Percentiles rank a stretch among this genome's conserved stretches.
phyloP scores from a whole-genome alignment of 2,329 filamentous ascomycete species.

The Pseudodiploospora longispora region DNA sequence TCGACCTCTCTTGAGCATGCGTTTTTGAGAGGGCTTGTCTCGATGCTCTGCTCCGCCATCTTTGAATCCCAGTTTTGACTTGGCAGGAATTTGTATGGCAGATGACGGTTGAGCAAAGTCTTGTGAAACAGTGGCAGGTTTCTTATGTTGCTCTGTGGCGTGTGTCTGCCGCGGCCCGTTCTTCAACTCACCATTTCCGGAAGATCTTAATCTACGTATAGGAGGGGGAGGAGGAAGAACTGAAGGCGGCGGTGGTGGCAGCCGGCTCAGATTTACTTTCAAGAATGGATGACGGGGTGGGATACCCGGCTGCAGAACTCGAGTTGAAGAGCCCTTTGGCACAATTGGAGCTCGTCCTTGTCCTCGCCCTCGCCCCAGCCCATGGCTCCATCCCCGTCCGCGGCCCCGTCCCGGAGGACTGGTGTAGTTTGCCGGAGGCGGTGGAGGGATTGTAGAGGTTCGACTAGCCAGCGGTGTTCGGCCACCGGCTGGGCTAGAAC shows the following conservation, averaged over 20 bases:
- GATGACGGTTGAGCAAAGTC: too few relatives aligned
- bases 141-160: too few relatives aligned
- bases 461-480: slow-evolving; percentile 9
- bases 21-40: too few relatives aligned
- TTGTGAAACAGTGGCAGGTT: too few relatives aligned
- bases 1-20: neutral
- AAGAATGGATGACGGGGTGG: neutral
- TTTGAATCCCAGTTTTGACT: too few relatives aligned
- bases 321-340: slow-evolving; percentile 4
- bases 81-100: too few relatives aligned
- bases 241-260: neutral
- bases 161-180: too few relatives aligned
- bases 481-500: slow-evolving; percentile 8
- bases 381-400: slow-evolving; percentile 4
- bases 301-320: slow-evolving; percentile 6
- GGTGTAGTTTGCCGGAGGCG: slow-evolving; percentile 8
- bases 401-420: slow-evolving; percentile 8
- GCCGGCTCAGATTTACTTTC: neutral
- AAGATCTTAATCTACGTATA: too few relatives aligned
- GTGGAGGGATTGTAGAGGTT: slow-evolving; percentile 8
- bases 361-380: slow-evolving; percentile 3
- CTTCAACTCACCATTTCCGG: too few relatives aligned
- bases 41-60: too few relatives aligned
- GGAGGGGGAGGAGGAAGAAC: too few relatives aligned
- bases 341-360: slow-evolving; percentile 2